Conservation (phyloP, 768 basidiomycete species). For the Candolleomyces eurysporus region DNA sequence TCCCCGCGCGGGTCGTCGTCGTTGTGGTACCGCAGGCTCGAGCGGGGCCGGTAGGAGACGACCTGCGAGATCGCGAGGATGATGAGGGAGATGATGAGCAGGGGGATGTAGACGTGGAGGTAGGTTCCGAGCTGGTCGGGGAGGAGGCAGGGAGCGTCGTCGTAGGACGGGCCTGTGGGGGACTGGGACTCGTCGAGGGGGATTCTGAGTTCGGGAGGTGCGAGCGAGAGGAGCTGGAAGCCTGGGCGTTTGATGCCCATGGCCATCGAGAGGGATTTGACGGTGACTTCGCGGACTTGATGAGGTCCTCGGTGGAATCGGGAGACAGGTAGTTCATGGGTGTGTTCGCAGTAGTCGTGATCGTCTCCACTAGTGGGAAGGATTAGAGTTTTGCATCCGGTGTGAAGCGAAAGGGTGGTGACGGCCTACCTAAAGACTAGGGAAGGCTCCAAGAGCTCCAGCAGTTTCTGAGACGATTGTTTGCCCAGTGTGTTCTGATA, state of each 20-base stretch:
- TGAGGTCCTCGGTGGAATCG: slow-evolving; percentile 6
- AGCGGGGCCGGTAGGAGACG: slow-evolving; percentile 1
- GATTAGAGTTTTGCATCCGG: not conserved
- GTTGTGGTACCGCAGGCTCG: slow-evolving; percentile 15
- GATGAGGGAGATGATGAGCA: slow-evolving; percentile 58
- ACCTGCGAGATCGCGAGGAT: slow-evolving; percentile 24
- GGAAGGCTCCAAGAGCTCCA: slow-evolving; percentile 61
- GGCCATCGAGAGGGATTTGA: slow-evolving; percentile 89
- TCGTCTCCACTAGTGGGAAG: slow-evolving; percentile 72
- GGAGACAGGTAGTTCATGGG: slow-evolving; percentile 26
- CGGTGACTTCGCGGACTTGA: slow-evolving; percentile 69
- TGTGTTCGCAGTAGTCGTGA: slow-evolving; percentile 90
- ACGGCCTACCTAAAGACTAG: slow-evolving; percentile 68
- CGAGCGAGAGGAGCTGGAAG: slow-evolving; percentile 85
- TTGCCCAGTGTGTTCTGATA: slow-evolving; percentile 84
- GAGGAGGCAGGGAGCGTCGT: slow-evolving; percentile 70
- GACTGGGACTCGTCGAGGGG: slow-evolving; percentile 13
- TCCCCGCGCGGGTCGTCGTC: not conserved
- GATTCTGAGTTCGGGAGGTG: slow-evolving; percentile 25
- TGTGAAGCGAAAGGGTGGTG: not conserved
- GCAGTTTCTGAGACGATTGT: slow-evolving; percentile 61
- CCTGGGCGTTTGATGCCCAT: slow-evolving; percentile 85
- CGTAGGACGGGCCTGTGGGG: slow-evolving; percentile 26
- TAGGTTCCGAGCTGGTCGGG: slow-evolving; percentile 86
- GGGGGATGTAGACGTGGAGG: slow-evolving; percentile 65